These are phyloP conservation scores for Ceratocystis colombiana DNA, from an alignment of 2,329 filamentous ascomycete genomes.

Conservation along the genomic window DNA sequence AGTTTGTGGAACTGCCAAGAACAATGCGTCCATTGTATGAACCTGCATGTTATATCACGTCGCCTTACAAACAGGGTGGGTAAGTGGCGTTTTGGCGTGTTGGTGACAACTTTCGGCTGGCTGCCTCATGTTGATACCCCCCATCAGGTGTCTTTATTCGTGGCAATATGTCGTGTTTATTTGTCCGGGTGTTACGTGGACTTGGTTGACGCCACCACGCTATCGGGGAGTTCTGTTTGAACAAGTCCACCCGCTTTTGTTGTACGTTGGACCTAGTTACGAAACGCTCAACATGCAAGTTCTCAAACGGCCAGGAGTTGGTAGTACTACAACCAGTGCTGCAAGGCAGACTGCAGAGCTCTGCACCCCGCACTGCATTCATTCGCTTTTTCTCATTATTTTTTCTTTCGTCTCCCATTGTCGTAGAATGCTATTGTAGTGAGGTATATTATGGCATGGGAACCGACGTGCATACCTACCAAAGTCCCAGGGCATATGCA, in stretches of 20 bases:
- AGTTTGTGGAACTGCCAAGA: neutral
- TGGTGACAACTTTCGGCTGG: too few relatives aligned
- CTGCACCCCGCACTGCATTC: neutral
- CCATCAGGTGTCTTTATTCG: constrained; percentile 2
- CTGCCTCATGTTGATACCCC: constrained; percentile 2
- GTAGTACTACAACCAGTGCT: neutral
- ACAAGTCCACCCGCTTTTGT: neutral
- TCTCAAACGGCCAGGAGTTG: constrained; percentile 1
- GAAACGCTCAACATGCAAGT: neutral
- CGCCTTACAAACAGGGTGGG: neutral
- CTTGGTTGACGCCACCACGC: neutral
- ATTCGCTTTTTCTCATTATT: neutral
- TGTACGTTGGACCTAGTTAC: neutral
- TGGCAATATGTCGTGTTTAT: neutral
- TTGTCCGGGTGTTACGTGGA: constrained; percentile 7
- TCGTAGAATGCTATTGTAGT: neutral
- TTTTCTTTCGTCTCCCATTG: neutral
- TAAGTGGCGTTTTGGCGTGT: neutral
- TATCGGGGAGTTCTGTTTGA: neutral
- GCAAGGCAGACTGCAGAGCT: neutral
- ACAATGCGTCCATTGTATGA: constrained; percentile 13
- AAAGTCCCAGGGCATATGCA: neutral
- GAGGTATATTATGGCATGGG: neutral
- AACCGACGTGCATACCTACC: neutral
- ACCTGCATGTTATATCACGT: neutral